Conservation (phyloP, 148 eudicot genomes). For the Salicornia ramosissima region DNA sequence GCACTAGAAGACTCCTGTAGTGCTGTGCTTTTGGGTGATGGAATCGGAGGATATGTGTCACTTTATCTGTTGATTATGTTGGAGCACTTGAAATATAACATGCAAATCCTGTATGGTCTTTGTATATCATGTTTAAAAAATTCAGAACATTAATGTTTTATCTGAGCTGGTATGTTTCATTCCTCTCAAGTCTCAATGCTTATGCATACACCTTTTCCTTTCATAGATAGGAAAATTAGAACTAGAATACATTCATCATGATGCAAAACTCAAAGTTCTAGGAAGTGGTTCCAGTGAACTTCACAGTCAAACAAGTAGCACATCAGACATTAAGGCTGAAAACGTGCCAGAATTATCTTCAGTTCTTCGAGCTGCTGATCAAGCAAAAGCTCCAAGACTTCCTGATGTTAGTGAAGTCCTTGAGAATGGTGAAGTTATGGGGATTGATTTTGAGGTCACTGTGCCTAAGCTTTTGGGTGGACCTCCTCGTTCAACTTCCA, state of each 20-base stretch:
- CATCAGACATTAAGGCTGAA: constrained; percentile 29
- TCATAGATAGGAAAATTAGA: constrained; percentile 46
- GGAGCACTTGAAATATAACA: background rate
- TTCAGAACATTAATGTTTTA: background rate
- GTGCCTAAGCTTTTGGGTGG: constrained; percentile 35
- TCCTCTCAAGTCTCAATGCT: constrained; percentile 3
- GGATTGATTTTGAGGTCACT: constrained; percentile 34
- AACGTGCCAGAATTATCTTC: constrained; percentile 22
- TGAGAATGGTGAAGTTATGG: constrained; percentile 36
- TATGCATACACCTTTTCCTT: constrained; percentile 13
- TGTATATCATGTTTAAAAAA: background rate
- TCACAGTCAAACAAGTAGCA: constrained; percentile 26
- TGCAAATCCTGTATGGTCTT: background rate
- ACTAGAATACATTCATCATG: constrained; percentile 34
- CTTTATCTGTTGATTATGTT: no score
- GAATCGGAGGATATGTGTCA: background rate
- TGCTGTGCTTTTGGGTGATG: background rate
- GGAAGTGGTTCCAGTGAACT: constrained; percentile 24
- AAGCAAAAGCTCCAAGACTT: constrained; percentile 27
- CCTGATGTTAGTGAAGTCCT: constrained; percentile 36
- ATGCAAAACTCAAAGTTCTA: constrained; percentile 27
- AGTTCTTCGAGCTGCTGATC: constrained; percentile 25
- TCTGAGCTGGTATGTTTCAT: background rate
- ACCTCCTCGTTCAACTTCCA: constrained; percentile 46
- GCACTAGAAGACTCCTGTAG: no score